Evolutionary conservation across 768 basidiomycete genomes (phyloP).

Genomic region (Boletus bicolor): DNA sequence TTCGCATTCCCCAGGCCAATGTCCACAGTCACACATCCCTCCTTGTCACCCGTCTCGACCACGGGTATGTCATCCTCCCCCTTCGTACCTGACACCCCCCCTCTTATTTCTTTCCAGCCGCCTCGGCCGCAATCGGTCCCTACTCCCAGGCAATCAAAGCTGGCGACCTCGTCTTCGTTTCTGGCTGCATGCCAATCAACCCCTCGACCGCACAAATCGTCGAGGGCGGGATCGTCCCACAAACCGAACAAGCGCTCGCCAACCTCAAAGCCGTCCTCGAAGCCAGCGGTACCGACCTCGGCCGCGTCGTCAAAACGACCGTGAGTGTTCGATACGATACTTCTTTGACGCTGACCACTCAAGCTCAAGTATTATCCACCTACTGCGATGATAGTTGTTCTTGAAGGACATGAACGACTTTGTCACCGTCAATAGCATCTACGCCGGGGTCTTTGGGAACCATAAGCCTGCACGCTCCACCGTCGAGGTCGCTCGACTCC

Average conservation of each 20-base stretch:
- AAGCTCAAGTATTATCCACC: too few relatives aligned
- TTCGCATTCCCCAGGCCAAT: constrained; percentile 8
- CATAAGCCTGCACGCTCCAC: constrained; percentile 93
- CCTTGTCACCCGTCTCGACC: constrained; percentile 37
- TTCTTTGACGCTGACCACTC: background rate
- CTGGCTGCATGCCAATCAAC: constrained; percentile 84
- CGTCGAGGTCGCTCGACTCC: constrained; percentile 86
- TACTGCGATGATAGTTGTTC: constrained; percentile 60
- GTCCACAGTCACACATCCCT: constrained; percentile 36
- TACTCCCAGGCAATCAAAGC: constrained; percentile 86
- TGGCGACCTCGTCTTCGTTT: constrained; percentile 83
- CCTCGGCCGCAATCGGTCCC: constrained; percentile 78
- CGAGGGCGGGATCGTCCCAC: constrained; percentile 21
- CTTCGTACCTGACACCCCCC: background rate
- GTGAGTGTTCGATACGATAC: constrained; percentile 43
- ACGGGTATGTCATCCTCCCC: constrained; percentile 6
- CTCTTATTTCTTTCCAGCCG: constrained; percentile 42
- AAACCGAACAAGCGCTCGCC: constrained; percentile 79
- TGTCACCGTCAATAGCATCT: constrained; percentile 73
- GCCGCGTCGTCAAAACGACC: constrained; percentile 88
- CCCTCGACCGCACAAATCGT: constrained; percentile 55
- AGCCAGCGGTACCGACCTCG: constrained; percentile 73
- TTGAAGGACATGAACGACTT: constrained; percentile 94
- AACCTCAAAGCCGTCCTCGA: constrained; percentile 84
- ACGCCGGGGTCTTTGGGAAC: constrained; percentile 79